Percentiles rank a stretch among this genome's conserved stretches.
These are phyloP conservation scores for Candida suzukii DNA, from an alignment of 805 yeast genomes.

Conservation along the genomic window DNA sequence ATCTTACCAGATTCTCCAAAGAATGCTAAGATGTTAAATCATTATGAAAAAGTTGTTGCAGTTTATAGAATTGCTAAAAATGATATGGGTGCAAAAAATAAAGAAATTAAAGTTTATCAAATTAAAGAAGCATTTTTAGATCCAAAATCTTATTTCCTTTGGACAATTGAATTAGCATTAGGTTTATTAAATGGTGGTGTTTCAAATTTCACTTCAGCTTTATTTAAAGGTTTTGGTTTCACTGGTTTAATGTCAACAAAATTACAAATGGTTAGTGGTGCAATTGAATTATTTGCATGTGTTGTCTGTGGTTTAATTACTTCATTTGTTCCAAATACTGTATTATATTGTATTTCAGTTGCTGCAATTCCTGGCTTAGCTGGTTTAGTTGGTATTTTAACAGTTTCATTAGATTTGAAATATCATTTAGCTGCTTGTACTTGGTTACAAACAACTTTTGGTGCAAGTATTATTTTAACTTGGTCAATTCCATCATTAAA, in stretches of 20 bases:
- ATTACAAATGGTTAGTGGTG: constrained; percentile 28
- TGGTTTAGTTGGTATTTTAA: constrained; percentile 21
- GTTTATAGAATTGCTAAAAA: constrained; percentile 20
- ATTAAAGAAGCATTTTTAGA: constrained; percentile 20
- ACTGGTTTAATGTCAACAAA: constrained; percentile 8
- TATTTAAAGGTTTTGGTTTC: constrained; percentile 27
- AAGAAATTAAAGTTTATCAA: constrained; percentile 21
- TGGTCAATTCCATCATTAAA: constrained; percentile 18
- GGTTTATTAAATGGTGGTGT: constrained; percentile 30
- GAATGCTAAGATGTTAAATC: constrained; percentile 31
- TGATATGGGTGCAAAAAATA: constrained; percentile 18
- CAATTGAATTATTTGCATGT: constrained; percentile 20
- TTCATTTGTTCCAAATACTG: constrained; percentile 19
- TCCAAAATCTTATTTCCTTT: constrained; percentile 31
- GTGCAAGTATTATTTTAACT: neutral
- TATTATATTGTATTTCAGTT: constrained; percentile 26
- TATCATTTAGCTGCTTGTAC: constrained; percentile 16
- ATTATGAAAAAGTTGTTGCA: constrained; percentile 26
- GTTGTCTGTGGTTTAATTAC: constrained; percentile 19
- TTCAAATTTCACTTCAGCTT: constrained; percentile 36
- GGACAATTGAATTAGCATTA: constrained; percentile 18
- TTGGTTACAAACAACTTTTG: neutral
- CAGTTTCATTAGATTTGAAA: constrained; percentile 19
- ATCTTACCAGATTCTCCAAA: constrained; percentile 54
- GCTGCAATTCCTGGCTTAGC: constrained; percentile 18